These are phyloP conservation scores for Taxillus chinensis DNA, from an alignment of 164 flowering plant species.

Conservation along the genomic window DNA sequence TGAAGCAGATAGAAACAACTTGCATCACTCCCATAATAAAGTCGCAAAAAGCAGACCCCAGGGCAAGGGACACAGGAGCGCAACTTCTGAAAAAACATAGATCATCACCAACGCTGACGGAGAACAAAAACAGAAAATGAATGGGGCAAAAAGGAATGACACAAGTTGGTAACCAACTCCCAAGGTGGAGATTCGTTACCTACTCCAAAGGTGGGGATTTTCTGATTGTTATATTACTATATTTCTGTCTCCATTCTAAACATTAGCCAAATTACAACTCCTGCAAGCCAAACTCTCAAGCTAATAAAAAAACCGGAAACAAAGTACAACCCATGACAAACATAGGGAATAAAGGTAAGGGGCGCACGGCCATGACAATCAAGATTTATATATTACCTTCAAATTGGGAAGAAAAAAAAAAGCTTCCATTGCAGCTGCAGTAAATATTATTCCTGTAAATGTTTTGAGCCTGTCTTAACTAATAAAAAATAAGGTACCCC, in stretches of 20 bases:
- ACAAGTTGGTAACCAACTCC: not conserved
- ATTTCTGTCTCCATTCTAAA: not conserved
- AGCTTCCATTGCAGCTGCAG: constrained; percentile 25
- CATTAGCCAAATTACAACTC: not conserved
- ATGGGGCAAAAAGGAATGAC: not conserved
- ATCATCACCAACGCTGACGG: too few species aligned
- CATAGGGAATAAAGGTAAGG: not conserved
- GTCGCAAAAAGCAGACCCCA: too few species aligned
- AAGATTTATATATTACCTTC: constrained; percentile 27
- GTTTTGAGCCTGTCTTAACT: constrained; percentile 18
- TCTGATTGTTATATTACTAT: not conserved
- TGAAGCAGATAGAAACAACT: too few species aligned
- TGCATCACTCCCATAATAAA: too few species aligned
- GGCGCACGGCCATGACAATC: not conserved
- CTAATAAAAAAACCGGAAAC: not conserved
- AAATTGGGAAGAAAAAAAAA: constrained; percentile 11
- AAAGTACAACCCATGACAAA: not conserved
- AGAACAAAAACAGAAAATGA: too few species aligned
- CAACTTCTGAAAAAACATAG: too few species aligned
- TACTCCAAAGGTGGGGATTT: not conserved
- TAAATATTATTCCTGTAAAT: constrained; percentile 15
- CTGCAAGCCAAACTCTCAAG: not conserved
- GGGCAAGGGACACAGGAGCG: too few species aligned
- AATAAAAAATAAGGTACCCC: constrained; percentile 13
- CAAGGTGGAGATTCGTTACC: too few species aligned